Conservation (phyloP, 169 alveolate species). For the Cryptosporidium bovis region DNA sequence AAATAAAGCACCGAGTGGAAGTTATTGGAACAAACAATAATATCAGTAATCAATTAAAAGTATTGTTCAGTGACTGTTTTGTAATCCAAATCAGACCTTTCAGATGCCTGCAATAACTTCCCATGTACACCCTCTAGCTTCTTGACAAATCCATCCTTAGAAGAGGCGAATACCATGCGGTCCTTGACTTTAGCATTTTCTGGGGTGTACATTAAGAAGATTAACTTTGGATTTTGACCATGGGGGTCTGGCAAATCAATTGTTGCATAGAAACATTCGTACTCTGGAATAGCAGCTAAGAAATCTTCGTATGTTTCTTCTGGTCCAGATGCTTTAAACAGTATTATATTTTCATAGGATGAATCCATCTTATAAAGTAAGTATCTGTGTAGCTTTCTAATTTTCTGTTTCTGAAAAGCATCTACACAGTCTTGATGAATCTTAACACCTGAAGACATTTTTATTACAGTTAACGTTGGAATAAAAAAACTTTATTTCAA, state of each 20-base stretch:
- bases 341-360: slow-evolving; percentile 74
- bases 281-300: slow-evolving; percentile 74
- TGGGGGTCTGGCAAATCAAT: slow-evolving; percentile 75
- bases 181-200: slow-evolving; percentile 80
- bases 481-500: slow-evolving; percentile 24
- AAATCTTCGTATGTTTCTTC: slow-evolving; percentile 75
- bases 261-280: slow-evolving; percentile 81
- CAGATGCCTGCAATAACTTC: slow-evolving; percentile 79
- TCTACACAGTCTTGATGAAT: slow-evolving; percentile 78
- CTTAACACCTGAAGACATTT: slow-evolving; percentile 80
- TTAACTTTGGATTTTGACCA: slow-evolving; percentile 69
- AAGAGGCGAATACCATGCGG: slow-evolving; percentile 81
- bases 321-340: slow-evolving; percentile 77
- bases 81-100: slow-evolving; percentile 75
- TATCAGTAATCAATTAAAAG: slow-evolving; percentile 29
- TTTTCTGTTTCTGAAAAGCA: slow-evolving; percentile 77
- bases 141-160: slow-evolving; percentile 81
- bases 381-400: slow-evolving; percentile 77
- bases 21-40: not conserved
- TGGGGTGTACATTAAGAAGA: slow-evolving; percentile 79
- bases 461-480: slow-evolving; percentile 6
- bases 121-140: slow-evolving; percentile 80
- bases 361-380: slow-evolving; percentile 76
- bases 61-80: slow-evolving; percentile 36
- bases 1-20: too few relatives aligned